Evolutionary conservation across 2,329 filamentous ascomycete species (phyloP), one percentile per base, ranked within the genome.

Genomic region (Ophiocordyceps camponoti-saundersi): DNA sequence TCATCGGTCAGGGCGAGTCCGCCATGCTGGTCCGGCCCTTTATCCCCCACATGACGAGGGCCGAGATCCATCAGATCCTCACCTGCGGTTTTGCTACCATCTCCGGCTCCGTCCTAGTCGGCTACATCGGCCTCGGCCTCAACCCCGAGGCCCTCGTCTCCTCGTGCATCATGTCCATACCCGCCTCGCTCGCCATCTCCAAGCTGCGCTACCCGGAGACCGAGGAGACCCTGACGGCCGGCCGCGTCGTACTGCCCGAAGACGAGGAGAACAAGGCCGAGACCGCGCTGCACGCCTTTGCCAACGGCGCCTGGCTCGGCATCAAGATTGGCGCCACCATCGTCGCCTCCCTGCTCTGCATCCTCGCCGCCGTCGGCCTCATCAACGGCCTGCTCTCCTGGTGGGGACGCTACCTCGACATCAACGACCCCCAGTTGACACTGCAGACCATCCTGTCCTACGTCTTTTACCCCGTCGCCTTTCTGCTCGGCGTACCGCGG

Each of bases 121-220:
- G 84, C 15, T 95, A 94, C 63, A 89, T 95, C 52, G 69, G 72
- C 26, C 78, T 95, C 56, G 88, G 88, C 40, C 72, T 95, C 47
- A 92, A 88, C 61, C 71, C 85, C 1, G 83, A 93, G 61, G 88
- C 85, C 3, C 71, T 95, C 44, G 82, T 95, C 26, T 94, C 86
- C 2, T 89, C 85, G 8, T 95, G 88, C 60, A 88, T 95, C 61
- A 95, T 95, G 89, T 89, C 83, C 56, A 95, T 95, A 52, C 89
- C 89, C 0, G 88, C 88, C 1, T 93, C 87, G 3, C 73, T 95
- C 15, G 88, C 88, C 45, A 80, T 92, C 50, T 90, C 84, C 52
- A 95, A 95, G 68, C 73, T 95, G 56, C 82, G 89, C 48, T 95
- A 83, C 61, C 89, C 89, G 3, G 89, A 95, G 66, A 82, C 79